A percentile compares a stretch with the other conserved stretches of the same genome.
These are phyloP conservation scores for Sarocladium oryzae DNA, from an alignment of 2,329 filamentous ascomycete genomes.

Conservation along the genomic window DNA sequence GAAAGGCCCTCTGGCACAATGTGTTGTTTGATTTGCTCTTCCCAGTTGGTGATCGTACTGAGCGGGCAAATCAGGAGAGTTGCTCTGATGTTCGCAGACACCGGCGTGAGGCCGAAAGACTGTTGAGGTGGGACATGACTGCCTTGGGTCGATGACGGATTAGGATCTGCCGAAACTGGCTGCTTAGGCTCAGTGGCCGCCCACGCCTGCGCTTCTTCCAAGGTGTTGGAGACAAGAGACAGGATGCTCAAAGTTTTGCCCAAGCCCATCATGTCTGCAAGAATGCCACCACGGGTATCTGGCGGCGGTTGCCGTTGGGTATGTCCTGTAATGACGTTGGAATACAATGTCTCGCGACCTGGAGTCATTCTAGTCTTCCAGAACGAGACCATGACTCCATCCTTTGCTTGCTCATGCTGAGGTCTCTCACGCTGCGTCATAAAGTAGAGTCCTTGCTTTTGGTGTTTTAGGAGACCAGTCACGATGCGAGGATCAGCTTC, in stretches of 20 bases:
- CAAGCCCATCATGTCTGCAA: conserved; percentile 86
- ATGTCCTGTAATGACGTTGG: conserved; percentile 80
- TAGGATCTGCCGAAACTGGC: conserved; percentile 35
- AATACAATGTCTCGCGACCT: conserved; percentile 55
- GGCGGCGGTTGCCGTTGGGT: conserved; percentile 52
- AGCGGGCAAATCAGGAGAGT: conserved; percentile 86
- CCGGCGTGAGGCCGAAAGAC: conserved; percentile 39
- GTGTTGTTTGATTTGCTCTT: conserved; percentile 83
- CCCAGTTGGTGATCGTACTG: conserved; percentile 91
- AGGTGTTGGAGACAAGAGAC: conserved; percentile 64
- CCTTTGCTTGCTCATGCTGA: conserved; percentile 48
- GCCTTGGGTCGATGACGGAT: conserved; percentile 12
- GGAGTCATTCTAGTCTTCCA: conserved; percentile 59
- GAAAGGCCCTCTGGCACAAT: conserved; percentile 57
- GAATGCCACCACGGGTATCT: conserved; percentile 64
- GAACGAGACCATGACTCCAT: conserved; percentile 62
- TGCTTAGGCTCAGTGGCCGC: conserved; percentile 40
- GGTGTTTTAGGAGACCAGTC: conserved; percentile 71
- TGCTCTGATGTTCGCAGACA: conserved; percentile 62
- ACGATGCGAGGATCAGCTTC: conserved; percentile 56
- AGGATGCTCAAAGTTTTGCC: conserved; percentile 83
- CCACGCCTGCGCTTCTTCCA: conserved; percentile 58
- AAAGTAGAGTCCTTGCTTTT: conserved; percentile 85
- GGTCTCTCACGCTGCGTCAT: conserved; percentile 73
- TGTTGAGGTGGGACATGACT: conserved; percentile 24